Percentiles rank a stretch among this genome's conserved stretches.
Evolutionary conservation across 345 rosid genomes (phyloP).

Genomic region (Moricandia moricandioides): DNA sequence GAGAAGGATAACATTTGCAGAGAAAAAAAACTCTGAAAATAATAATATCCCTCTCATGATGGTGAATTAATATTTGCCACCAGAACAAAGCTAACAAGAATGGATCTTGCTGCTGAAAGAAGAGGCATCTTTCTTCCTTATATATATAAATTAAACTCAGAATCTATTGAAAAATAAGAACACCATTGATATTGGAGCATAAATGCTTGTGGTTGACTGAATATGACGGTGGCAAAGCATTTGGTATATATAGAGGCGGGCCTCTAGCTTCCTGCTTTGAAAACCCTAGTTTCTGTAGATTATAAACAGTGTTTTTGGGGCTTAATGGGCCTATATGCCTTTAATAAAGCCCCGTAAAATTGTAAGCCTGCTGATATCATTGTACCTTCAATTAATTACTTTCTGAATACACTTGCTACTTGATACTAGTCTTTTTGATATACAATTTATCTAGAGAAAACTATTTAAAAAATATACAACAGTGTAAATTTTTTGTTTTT

Average conservation of each 20-base stretch:
- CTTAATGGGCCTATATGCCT: neutral
- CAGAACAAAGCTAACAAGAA: conserved; percentile 72
- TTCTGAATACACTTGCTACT: too few species aligned
- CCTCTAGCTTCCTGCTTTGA: neutral
- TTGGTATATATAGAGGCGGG: conserved; percentile 3
- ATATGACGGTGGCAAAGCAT: neutral
- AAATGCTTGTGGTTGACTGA: neutral
- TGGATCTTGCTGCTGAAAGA: neutral
- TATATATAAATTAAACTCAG: neutral
- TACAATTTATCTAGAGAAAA: too few species aligned
- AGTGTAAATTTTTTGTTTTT: too few species aligned
- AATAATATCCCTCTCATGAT: conserved; percentile 24
- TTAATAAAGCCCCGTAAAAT: neutral
- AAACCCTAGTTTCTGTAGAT: conserved; percentile 16
- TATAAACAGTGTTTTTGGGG: neutral
- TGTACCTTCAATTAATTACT: neutral
- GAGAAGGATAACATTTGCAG: conserved; percentile 34
- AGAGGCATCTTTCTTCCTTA: neutral
- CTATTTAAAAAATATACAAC: too few species aligned
- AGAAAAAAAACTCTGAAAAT: conserved; percentile 18
- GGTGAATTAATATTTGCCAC: conserved; percentile 45
- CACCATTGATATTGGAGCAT: neutral
- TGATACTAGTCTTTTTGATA: too few species aligned
- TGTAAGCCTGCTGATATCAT: neutral
- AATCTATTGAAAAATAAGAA: neutral